These are phyloP conservation scores for Thraustochytrium striatum DNA, from an alignment of 352 stramenopile species.

Conservation along the genomic window DNA sequence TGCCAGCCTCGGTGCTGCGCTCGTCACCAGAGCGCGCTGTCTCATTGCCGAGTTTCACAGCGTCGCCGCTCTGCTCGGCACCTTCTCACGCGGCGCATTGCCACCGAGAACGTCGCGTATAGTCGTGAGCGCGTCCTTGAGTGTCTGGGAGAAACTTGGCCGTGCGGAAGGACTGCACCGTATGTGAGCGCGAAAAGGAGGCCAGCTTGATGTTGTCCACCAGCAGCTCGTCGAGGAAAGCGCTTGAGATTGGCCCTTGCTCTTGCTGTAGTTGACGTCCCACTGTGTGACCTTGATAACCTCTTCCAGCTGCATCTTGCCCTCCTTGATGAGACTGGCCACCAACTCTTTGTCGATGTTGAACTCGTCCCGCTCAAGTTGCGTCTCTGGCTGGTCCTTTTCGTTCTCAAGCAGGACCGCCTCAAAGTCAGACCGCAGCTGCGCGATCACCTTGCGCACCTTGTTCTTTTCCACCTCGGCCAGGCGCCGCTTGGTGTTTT, in stretches of 20 bases:
- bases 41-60: background rate
- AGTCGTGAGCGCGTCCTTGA: background rate
- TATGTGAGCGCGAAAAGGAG: background rate
- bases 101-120: slow-evolving; percentile 9
- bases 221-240: slow-evolving; percentile 7
- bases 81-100: background rate
- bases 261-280: slow-evolving; percentile 68
- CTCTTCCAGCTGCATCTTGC: slow-evolving; percentile 75
- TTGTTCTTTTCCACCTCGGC: slow-evolving; percentile 76
- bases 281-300: slow-evolving; percentile 75
- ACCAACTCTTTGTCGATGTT: slow-evolving; percentile 79
- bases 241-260: slow-evolving; percentile 71
- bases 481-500: slow-evolving; percentile 63
- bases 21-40: background rate
- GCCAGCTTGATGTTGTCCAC: slow-evolving; percentile 20
- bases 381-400: slow-evolving; percentile 23
- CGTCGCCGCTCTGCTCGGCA: too few species aligned
- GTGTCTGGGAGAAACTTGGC: slow-evolving; percentile 33
- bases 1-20: background rate
- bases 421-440: slow-evolving; percentile 73
- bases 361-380: slow-evolving; percentile 69
- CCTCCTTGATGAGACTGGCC: slow-evolving; percentile 63
- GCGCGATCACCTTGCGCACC: slow-evolving; percentile 67
- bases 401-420: slow-evolving; percentile 62
- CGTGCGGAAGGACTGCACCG: slow-evolving; percentile 21